A percentile compares a stretch with the other conserved stretches of the same genome.
Conservation (phyloP, 1,284 basidiomycete genomes). For the Vanrija sp. region DNA sequence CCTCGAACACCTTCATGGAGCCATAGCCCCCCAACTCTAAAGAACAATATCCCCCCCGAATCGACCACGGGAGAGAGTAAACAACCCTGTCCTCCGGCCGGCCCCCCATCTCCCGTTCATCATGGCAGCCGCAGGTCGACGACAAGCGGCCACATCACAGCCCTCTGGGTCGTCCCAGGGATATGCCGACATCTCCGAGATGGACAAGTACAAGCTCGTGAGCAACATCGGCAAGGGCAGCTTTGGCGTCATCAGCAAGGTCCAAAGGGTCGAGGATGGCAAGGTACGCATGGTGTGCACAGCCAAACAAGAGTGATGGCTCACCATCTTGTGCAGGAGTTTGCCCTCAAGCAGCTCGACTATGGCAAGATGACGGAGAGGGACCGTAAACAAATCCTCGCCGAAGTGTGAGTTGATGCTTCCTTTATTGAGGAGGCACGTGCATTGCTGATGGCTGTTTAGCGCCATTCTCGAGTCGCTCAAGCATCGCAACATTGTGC, state of each 20-base stretch:
- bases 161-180: conserved; percentile 10
- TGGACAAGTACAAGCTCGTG: conserved; percentile 77
- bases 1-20: too few relatives aligned
- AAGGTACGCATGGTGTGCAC: conserved; percentile 52
- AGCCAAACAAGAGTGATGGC: background rate
- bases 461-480: conserved; percentile 95
- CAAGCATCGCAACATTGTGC: conserved; percentile 87
- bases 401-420: conserved; percentile 80
- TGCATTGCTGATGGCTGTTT: conserved; percentile 2
- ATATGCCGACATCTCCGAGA: conserved; percentile 47
- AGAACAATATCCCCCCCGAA: background rate
- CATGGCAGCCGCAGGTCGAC: conserved; percentile 7
- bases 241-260: conserved; percentile 94
- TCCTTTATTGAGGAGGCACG: background rate
- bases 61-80: too few relatives aligned
- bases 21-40: too few relatives aligned
- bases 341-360: conserved; percentile 91
- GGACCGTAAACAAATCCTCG: conserved; percentile 88
- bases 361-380: conserved; percentile 91
- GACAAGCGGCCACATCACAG: conserved; percentile 1
- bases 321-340: conserved; percentile 56
- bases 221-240: conserved; percentile 95
- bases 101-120: background rate
- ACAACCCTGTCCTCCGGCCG: background rate
- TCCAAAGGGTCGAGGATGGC: conserved; percentile 77